Base-by-base conservation (phyloP, 805 yeast genomes). In the Barnettozyma siamensis region DNA sequence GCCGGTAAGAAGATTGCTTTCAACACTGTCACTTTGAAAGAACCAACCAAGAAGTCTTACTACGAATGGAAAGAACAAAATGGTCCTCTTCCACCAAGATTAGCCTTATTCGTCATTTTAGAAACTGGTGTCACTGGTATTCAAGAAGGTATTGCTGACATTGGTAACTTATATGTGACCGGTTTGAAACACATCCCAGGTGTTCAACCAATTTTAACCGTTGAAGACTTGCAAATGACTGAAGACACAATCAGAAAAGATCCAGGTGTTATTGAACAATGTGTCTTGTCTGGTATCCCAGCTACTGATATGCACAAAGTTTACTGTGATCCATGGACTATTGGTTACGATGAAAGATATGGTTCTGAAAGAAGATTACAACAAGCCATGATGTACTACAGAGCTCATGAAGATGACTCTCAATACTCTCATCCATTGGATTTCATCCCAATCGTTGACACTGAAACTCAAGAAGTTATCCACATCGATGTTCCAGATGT, bases 371-470 rank as follows among this genome's bases (percentile, higher is more conserved):
- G 76, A 60, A 73, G 93, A 64, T 72, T 83, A 47, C 91, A 83
- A 64, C 93, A 83, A 64, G 89, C 89, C 32, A 72, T 84, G 62
- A 72, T 84, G 73, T 83, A 81, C 69, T 84, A 80, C 73, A 73
- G 88, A 67, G 68, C 78, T 12, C 68, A 78, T 57, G 88, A 80
- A 64, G 86, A 83, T 58, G 93, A 83, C 62, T 80, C 88, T 33
- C 82, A 78, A 59, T 78, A 78, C 62, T 64, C 69, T 8, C 69
- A 65, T 60, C 89, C 93, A 23, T 72, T 83, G 54, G 91, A 84
- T 62, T 83, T 84, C 69, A 77, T 88, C 53, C 93, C 93, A 45
- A 82, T 83, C 57, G 80, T 83, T 46, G 93, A 83, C 63, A 78
- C 83, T 65, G 81, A 80, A 61, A 75, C 72, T 43, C 68, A 67